Conservation (phyloP, 192 early-diverging fungal species). For the Coemansia reversa region DNA sequence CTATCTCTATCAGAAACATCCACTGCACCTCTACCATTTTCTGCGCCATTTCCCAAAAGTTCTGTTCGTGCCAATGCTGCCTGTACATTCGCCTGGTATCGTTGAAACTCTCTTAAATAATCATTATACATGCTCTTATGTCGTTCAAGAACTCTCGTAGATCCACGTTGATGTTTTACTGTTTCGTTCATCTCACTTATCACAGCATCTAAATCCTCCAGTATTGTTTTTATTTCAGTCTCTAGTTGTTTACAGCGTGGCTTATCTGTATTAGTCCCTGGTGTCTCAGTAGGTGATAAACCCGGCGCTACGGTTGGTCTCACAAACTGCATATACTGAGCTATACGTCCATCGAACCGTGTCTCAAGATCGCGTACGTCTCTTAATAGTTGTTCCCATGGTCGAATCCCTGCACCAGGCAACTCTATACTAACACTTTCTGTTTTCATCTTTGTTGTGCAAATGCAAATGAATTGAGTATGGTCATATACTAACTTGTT, state of each 20-base stretch:
- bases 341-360: constrained; percentile 48
- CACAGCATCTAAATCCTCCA: constrained; percentile 44
- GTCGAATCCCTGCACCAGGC: constrained; percentile 42
- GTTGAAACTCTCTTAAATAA: constrained; percentile 46
- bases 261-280: constrained; percentile 9
- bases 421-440: constrained; percentile 47
- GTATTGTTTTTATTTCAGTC: constrained; percentile 28
- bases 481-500: too few species aligned
- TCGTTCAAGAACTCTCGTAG: constrained; percentile 44
- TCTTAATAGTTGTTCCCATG: constrained; percentile 48
- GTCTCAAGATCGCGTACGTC: constrained; percentile 50
- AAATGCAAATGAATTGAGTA: neutral
- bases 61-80: constrained; percentile 32
- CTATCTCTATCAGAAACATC: constrained; percentile 33
- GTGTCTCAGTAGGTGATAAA: constrained; percentile 1
- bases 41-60: constrained; percentile 18
- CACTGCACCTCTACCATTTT: neutral
- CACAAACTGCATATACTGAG: constrained; percentile 51
- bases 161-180: constrained; percentile 43
- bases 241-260: constrained; percentile 37
- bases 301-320: constrained; percentile 33
- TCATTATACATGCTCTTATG: constrained; percentile 43
- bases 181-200: constrained; percentile 47
- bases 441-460: constrained; percentile 18
- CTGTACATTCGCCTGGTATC: constrained; percentile 46